These are phyloP conservation scores for Nematodospora valgi DNA, from an alignment of 805 yeast genomes.

Conservation along the genomic window DNA sequence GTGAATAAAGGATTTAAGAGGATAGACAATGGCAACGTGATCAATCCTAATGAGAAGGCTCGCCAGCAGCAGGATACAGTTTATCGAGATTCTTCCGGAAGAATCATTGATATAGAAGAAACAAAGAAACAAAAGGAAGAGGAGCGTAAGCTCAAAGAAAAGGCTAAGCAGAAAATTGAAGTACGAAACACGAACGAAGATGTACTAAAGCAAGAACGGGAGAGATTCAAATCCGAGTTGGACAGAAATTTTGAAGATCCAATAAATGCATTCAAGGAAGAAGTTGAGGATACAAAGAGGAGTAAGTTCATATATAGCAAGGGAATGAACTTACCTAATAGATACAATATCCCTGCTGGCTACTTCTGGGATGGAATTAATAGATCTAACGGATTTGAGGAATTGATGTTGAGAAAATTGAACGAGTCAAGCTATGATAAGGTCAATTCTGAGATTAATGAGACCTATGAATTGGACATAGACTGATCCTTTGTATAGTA, in stretches of 20 bases:
- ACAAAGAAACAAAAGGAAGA: slow-evolving; percentile 16
- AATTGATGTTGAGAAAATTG: slow-evolving; percentile 46
- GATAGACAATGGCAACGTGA: slow-evolving; percentile 26
- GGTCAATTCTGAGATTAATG: slow-evolving; percentile 14
- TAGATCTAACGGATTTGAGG: slow-evolving; percentile 85
- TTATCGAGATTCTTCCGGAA: slow-evolving; percentile 62
- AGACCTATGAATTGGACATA: slow-evolving; percentile 13
- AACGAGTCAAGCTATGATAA: slow-evolving; percentile 30
- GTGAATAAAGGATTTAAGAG: slow-evolving; percentile 33
- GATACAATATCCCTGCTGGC: slow-evolving; percentile 79
- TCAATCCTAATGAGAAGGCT: slow-evolving; percentile 1
- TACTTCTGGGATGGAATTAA: slow-evolving; percentile 84
- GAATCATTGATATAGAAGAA: slow-evolving; percentile 41
- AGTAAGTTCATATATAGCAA: slow-evolving; percentile 34
- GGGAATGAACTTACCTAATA: slow-evolving; percentile 58
- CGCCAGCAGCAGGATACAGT: slow-evolving; percentile 32
- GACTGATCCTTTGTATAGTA: slow-evolving; percentile 6
- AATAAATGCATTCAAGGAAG: slow-evolving; percentile 41
- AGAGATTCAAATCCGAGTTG: slow-evolving; percentile 23
- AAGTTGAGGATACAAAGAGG: slow-evolving; percentile 16
- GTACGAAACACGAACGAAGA: slow-evolving; percentile 36
- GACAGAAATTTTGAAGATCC: slow-evolving; percentile 61
- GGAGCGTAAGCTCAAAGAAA: slow-evolving; percentile 8
- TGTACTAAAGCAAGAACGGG: slow-evolving; percentile 23
- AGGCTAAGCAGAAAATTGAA: slow-evolving; percentile 18